Base-by-base conservation (phyloP, 2,329 filamentous ascomycete genomes). In the Ustulina deusta region DNA sequence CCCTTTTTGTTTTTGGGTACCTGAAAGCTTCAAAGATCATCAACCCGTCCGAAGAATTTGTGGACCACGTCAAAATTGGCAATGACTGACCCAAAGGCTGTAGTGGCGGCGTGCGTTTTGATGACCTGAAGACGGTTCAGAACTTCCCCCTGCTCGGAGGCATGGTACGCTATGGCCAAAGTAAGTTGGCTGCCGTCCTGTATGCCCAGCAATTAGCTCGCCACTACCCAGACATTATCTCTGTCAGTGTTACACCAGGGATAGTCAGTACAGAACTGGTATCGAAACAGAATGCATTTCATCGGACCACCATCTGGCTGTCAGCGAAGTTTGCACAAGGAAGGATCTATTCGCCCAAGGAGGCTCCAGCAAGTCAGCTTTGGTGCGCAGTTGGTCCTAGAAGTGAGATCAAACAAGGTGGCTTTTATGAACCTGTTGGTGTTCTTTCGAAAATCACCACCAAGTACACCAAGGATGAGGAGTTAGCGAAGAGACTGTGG, bases 151-250 rank as follows among this genome's bases (percentile, higher is more conserved):
- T 68, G 4, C 34, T 54, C 20, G 60, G 40, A 29, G 63, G 49
- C 48, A 58, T 59, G 46, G n/a, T 55, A 25, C 54, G 63, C 1
- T 72, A 74, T 34, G 67, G 65, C 20, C 67, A 71, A n/a, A 69
- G 66, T 44, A 74, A 74, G 56, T 36, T 73, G 27, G 69, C 72
- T 6, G 71, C 71, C 40, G 59, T 72, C 17, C 44, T 72, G 13
- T 69, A 63, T 13, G 59, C 63, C 7, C 51, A 51, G 9, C 69
- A 73, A 46, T 58, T 71, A 17, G 72, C 71, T 6, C 62, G 48
- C 3, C 66, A 55, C 2, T 68, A 71, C 27, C 72, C 66, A 11
- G 22, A 27, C 11, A 52, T 69, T 15, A 56, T 55, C 17, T 59
- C 57, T 1, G 42, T 66, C 32, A 65, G 46, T 17, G 46, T 70